phyloP scores from a whole-genome alignment of 2,329 filamentous ascomycete species.

The Colletotrichum tofieldiae region DNA sequence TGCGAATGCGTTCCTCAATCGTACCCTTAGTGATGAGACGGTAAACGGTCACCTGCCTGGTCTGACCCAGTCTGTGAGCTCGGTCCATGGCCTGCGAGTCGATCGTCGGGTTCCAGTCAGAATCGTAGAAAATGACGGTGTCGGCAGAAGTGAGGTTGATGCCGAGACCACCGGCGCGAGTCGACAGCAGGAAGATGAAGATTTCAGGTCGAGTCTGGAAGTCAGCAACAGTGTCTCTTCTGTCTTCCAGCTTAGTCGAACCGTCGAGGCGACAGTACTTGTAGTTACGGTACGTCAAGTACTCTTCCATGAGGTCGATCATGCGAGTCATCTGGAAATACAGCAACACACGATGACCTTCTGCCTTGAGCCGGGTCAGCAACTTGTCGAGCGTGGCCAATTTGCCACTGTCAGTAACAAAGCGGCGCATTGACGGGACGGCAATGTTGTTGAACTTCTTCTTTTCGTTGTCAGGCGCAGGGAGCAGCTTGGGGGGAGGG shows the following conservation, averaged over 20 bases:
- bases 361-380: constrained; percentile 90
- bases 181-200: constrained; percentile 96
- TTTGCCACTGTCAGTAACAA: constrained; percentile 98
- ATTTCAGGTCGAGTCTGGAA: constrained; percentile 97
- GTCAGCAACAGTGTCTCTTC: constrained; percentile 94
- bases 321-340: constrained; percentile 99
- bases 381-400: constrained; percentile 91
- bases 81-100: constrained; percentile 99
- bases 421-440: constrained; percentile 96
- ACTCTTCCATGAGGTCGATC: constrained; percentile 99
- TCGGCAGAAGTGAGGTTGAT: constrained; percentile 98
- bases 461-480: constrained; percentile 85
- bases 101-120: constrained; percentile 99
- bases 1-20: constrained; percentile 97
- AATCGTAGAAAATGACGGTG: constrained; percentile 99
- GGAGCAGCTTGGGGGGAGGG: constrained; percentile 78
- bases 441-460: constrained; percentile 90
- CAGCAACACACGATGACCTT: constrained; percentile 91
- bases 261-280: constrained; percentile 98
- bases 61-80: constrained; percentile 97
- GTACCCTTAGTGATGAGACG: constrained; percentile 96
- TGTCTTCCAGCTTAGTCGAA: constrained; percentile 96
- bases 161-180: constrained; percentile 95
- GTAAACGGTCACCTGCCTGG: constrained; percentile 95
- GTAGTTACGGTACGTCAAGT: constrained; percentile 98